Percentiles rank a stretch among this genome's conserved stretches.
phyloP scores from a whole-genome alignment of 352 stramenopile genomes.

The Aphanomyces invadans region DNA sequence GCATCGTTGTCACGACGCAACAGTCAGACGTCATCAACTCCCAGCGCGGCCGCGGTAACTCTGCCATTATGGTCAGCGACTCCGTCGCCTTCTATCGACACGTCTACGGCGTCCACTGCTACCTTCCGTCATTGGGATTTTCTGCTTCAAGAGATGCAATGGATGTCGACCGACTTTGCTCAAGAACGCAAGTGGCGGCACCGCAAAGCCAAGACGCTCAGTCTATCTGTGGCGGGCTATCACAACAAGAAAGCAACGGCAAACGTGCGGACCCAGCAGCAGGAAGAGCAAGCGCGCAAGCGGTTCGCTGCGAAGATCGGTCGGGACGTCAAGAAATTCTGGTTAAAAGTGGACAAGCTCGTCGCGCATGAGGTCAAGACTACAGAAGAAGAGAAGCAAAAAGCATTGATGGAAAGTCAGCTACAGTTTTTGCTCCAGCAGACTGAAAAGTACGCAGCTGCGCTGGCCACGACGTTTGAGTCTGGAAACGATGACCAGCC shows the following conservation, averaged over 20 bases:
- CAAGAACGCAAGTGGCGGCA: constrained; percentile 84
- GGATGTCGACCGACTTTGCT: constrained; percentile 90
- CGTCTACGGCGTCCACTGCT: background rate
- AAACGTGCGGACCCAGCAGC: constrained; percentile 27
- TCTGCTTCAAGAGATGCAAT: constrained; percentile 82
- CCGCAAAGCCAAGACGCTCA: constrained; percentile 64
- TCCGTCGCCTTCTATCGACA: background rate
- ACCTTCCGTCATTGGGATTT: constrained; percentile 52
- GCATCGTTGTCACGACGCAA: background rate
- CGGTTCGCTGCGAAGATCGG: constrained; percentile 71
- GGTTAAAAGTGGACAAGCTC: constrained; percentile 97
- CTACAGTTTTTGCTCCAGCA: constrained; percentile 92
- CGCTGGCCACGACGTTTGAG: constrained; percentile 60
- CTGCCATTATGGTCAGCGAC: too few relatives aligned
- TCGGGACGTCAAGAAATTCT: constrained; percentile 89
- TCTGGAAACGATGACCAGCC: constrained; percentile 13
- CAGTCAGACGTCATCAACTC: background rate
- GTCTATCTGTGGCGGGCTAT: constrained; percentile 48
- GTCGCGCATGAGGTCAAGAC: constrained; percentile 96
- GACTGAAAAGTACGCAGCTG: constrained; percentile 94
- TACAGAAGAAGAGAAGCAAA: constrained; percentile 73
- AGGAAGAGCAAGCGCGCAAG: constrained; percentile 37
- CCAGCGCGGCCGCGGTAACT: too few relatives aligned
- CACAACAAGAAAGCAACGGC: constrained; percentile 42
- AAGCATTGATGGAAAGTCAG: constrained; percentile 94